Base-by-base conservation (phyloP, 2,329 filamentous ascomycete genomes). In the Ophiocordyceps sinensis region DNA sequence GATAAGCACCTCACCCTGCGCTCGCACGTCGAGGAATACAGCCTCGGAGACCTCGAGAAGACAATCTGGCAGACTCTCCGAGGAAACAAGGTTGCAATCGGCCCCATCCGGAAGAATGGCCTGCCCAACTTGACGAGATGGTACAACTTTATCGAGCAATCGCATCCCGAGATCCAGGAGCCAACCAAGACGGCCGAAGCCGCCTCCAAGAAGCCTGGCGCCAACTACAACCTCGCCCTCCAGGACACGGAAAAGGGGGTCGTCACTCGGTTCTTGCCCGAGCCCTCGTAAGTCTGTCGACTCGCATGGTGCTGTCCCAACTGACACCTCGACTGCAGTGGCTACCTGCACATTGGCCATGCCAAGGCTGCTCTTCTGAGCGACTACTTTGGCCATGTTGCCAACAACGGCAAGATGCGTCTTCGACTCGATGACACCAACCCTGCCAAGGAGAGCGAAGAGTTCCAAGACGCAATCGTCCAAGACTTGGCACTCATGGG, bases 391-490 rank as follows among this genome's bases (percentile, higher is more conserved):
- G 89, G 87, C 36, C 87, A 95, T 62, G 82, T 87, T 59, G 84
- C 86, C 52, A 94, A 94, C 70, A 80, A 89, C 45, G 91, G 91
- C 54, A 93, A 82, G 53, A 71, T 98, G 52, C 79, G 93, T 44
- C 76, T 96, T 39, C 84, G 91, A 45, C 91, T 98, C 56, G 91
- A 98, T 58, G 91, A 98, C 57, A 98, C 91, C 43, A 98, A 98
- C 64, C 91, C 91, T 8, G 80, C 83, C 45, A 96, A 96, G 62
- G 91, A 98, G 71, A 95, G 94, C 68, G 79, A 89, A 59, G 91
- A 96, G 66, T 98, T 82, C 60, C 82, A 96, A 59, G 87, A 96
- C 63, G 75, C 87, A 5, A 98, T 98, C 47, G 70, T 94, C 32
- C 82, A 94, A 66, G 91, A 98, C 61, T 74, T 95, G 39, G 78